A percentile compares a stretch with the other conserved stretches of the same genome.
These are phyloP conservation scores for Aurinia saxatilis DNA, from an alignment of 345 rosid genomes.

Conservation along the genomic window DNA sequence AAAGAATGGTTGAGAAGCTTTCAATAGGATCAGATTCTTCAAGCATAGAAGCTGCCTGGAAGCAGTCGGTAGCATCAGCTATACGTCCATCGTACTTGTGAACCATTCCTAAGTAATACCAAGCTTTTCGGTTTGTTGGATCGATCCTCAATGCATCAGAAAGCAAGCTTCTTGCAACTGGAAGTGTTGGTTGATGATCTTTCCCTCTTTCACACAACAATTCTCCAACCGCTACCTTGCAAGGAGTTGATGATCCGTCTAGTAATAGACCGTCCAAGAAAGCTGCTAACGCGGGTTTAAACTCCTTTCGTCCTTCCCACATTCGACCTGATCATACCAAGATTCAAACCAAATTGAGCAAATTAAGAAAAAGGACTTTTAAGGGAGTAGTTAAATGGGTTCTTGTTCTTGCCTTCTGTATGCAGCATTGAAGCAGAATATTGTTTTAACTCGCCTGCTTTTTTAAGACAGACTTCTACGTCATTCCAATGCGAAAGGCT, in stretches of 20 bases:
- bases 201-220: constrained; percentile 49
- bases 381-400: background rate
- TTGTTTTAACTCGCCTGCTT: constrained; percentile 67
- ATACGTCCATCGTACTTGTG: constrained; percentile 74
- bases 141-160: constrained; percentile 87
- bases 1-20: constrained; percentile 63
- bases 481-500: constrained; percentile 88
- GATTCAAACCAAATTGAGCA: constrained; percentile 4
- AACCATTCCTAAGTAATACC: constrained; percentile 80
- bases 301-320: constrained; percentile 62
- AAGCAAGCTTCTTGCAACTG: constrained; percentile 80
- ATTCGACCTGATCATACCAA: constrained; percentile 45
- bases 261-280: constrained; percentile 53
- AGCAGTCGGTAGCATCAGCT: constrained; percentile 83
- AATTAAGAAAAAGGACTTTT: background rate
- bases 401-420: constrained; percentile 63
- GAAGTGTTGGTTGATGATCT: constrained; percentile 38
- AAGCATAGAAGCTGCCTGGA: constrained; percentile 94
- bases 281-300: constrained; percentile 42
- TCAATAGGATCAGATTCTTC: constrained; percentile 90
- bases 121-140: constrained; percentile 79
- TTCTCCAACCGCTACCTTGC: constrained; percentile 58
- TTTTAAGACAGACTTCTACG: constrained; percentile 71
- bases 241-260: constrained; percentile 56
- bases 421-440: constrained; percentile 64